Evolutionary conservation across 2,329 filamentous ascomycete genomes (phyloP), one percentile per base, ranked within the genome.

Genomic region (Pseudopyricularia cyperi): DNA sequence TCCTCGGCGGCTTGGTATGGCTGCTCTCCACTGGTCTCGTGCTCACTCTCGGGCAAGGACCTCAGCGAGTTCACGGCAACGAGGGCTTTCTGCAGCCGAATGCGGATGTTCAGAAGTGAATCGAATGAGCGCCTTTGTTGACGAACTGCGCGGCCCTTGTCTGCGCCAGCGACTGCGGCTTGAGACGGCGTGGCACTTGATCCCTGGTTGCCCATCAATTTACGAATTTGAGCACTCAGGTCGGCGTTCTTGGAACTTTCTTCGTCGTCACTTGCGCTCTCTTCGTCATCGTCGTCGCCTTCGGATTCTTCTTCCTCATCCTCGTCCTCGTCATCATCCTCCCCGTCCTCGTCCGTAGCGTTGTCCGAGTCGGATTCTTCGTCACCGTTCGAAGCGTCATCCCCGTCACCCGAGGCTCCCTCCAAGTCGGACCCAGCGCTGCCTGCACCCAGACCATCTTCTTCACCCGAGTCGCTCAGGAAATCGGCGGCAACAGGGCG

Each of bases 61-160:
- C 75, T 66, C 39, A 94, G 73, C 1, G 89, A 85, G 65, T 96
- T 96, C 26, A 84, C 79, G 0, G 87, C 83, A 15, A 93, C 78
- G 14, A 98, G 70, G 2, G 87, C 89, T 66, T 96, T 97, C 66
- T 98, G 94, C 17, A 98, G 71, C 55, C 91, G 87, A 62, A 98
- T 96, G 19, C 93, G 83, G 14, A 89, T 79, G 68, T 95, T 95
- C 32, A 98, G 76, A 1, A 97, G 78, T 0, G 87, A 80, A 59
- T 97, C 91, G 62, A 95, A 98, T 1, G 84, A 81, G 55, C 83
- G 84, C 50, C 89, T 82, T 68, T 98, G 93, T 53, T 82, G 74
- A 60, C 89, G 91, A 35, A 98, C 87, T 0, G 91, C 91, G 52
- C 78, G 70, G 12, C 93, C 93, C 67, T 97, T 97, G 42, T 83